A percentile compares a stretch with the other conserved stretches of the same genome.
These are phyloP conservation scores for Pythium dissimile DNA, from an alignment of 352 stramenopile species.

Conservation along the genomic window DNA sequence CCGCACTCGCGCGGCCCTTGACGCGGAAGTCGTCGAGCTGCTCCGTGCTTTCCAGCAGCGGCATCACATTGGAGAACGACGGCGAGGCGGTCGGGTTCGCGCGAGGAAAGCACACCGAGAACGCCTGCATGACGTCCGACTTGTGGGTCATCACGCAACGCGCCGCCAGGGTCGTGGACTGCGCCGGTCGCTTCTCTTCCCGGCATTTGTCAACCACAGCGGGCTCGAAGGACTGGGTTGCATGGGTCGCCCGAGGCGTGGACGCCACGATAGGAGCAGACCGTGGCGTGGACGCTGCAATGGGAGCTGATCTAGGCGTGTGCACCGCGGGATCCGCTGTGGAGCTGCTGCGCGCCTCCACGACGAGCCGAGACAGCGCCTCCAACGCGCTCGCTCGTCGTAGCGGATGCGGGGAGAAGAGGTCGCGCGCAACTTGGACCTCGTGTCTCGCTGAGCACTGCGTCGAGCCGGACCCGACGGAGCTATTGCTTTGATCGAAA, in stretches of 20 bases:
- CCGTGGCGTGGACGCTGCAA: neutral
- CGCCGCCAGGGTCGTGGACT: too few relatives aligned
- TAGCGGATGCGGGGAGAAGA: conserved; percentile 54
- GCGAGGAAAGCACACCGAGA: conserved; percentile 16
- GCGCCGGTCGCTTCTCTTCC: too few relatives aligned
- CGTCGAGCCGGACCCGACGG: conserved; percentile 16
- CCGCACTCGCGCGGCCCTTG: neutral
- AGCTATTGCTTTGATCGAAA: too few relatives aligned
- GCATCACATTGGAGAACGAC: neutral
- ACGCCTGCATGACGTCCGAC: conserved; percentile 22
- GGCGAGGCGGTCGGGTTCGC: conserved; percentile 12
- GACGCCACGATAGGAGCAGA: conserved; percentile 10
- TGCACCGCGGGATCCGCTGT: too few relatives aligned
- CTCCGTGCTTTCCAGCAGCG: conserved; percentile 1
- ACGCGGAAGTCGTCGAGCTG: neutral
- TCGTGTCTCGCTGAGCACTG: conserved; percentile 32
- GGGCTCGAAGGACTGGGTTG: conserved; percentile 25
- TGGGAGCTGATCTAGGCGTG: too few relatives aligned
- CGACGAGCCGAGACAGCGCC: conserved; percentile 41
- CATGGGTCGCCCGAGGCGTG: too few relatives aligned
- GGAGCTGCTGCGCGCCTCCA: conserved; percentile 14
- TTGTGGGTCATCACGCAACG: conserved; percentile 27
- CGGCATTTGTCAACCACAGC: conserved; percentile 54
- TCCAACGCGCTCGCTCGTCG: conserved; percentile 51
- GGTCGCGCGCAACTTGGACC: conserved; percentile 52